Percentiles rank a stretch among this genome's conserved stretches.
phyloP scores from a whole-genome alignment of 306 rosid genomes.

The Datisca glomerata region DNA sequence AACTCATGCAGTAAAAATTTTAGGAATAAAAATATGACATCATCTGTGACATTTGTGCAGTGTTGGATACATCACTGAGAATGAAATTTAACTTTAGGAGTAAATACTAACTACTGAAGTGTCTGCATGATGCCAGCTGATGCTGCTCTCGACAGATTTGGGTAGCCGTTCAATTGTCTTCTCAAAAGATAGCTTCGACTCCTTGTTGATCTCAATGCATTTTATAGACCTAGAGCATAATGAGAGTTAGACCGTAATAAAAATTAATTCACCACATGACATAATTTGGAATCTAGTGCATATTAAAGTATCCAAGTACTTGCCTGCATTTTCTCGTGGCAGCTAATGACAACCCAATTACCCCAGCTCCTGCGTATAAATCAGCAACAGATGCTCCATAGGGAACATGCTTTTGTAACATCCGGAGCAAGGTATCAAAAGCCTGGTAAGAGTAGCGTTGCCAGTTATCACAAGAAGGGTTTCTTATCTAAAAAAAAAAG shows the following conservation, averaged over 20 bases:
- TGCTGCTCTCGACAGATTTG: conserved; percentile 45
- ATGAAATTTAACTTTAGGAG: conserved; percentile 13
- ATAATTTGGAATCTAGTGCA: too few relatives aligned
- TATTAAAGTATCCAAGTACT: conserved; percentile 23
- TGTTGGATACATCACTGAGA: conserved; percentile 6
- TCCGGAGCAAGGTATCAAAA: conserved; percentile 70
- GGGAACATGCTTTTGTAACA: conserved; percentile 82
- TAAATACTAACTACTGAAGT: conserved; percentile 48
- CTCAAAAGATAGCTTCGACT: conserved; percentile 82
- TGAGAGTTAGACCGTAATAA: too few relatives aligned
- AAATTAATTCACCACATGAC: too few relatives aligned
- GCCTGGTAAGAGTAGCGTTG: too few relatives aligned
- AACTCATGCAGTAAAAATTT: too few relatives aligned
- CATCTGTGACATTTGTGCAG: conserved; percentile 6
- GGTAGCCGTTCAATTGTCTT: conserved; percentile 77
- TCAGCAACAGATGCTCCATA: conserved; percentile 79
- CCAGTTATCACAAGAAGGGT: too few relatives aligned
- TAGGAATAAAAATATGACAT: too few relatives aligned
- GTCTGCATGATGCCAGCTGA: conserved; percentile 91
- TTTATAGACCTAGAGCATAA: conserved; percentile 56
- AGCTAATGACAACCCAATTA: conserved; percentile 85
- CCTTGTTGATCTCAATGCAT: conserved; percentile 88
- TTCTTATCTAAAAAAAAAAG: too few relatives aligned
- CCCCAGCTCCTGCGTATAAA: conserved; percentile 97
- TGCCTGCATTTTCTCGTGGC: conserved; percentile 92